Conservation (phyloP, 2,329 filamentous ascomycete genomes). For the Colletotrichum viniferum region DNA sequence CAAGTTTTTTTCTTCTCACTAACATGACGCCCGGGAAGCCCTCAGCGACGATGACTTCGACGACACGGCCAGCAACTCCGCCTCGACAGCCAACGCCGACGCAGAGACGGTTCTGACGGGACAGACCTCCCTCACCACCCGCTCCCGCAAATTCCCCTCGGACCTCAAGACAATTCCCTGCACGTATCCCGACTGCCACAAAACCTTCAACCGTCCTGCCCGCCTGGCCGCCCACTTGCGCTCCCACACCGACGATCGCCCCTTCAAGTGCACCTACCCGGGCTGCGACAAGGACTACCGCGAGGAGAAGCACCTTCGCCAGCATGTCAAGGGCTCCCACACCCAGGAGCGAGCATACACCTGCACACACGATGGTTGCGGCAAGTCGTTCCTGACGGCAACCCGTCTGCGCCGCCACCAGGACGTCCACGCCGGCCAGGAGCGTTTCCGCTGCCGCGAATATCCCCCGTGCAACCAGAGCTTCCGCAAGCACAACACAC, state of each 20-base stretch:
- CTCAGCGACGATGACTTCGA: conserved; percentile 21
- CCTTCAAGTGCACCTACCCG: conserved; percentile 73
- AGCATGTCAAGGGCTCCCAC: conserved; percentile 85
- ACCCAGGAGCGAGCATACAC: conserved; percentile 69
- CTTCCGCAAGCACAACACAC: conserved; percentile 87
- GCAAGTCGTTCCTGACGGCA: conserved; percentile 80
- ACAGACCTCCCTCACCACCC: conserved; percentile 18
- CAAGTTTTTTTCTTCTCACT: background rate
- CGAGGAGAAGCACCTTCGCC: conserved; percentile 83
- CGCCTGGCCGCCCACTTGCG: conserved; percentile 80
- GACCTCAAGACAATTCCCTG: conserved; percentile 80
- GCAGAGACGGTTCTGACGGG: conserved; percentile 19
- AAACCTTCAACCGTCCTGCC: conserved; percentile 87
- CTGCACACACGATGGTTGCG: conserved; percentile 76
- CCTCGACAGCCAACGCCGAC: conserved; percentile 16
- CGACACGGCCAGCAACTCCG: conserved; percentile 21
- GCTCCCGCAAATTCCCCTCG: conserved; percentile 61
- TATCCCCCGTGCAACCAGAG: conserved; percentile 73
- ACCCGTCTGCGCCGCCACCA: conserved; percentile 79
- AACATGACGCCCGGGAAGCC: background rate
- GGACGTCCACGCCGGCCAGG: conserved; percentile 77
- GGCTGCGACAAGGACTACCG: conserved; percentile 85
- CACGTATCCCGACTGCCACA: conserved; percentile 74
- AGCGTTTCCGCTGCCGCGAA: conserved; percentile 75
- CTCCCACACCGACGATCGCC: conserved; percentile 84